Base-by-base conservation (phyloP, 2,329 filamentous ascomycete genomes). In the Fusarium nygamai region DNA sequence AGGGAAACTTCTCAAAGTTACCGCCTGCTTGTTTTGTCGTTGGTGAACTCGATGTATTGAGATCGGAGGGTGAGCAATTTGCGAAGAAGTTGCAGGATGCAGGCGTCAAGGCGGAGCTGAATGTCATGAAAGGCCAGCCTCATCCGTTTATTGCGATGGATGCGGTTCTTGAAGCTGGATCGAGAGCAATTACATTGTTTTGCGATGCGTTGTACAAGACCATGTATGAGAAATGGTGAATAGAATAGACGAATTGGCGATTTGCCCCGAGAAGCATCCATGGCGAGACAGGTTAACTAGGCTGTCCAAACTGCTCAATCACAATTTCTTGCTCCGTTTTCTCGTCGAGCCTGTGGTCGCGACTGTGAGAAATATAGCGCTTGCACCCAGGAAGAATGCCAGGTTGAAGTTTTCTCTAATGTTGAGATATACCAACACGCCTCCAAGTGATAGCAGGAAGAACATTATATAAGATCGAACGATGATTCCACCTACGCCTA, bases 141-240 rank as follows among this genome's bases (percentile, higher is more conserved):
- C 67, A 70, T n/a, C 66, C 66, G 0, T 70, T 70, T 0, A 70
- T 70, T n/a, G 66, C 67, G 6, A 70, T 70, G 66, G 66, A 65
- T 36, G 66, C 66, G 1, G 67, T 65, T 3, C 33, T 70, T 2
- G 60, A 70, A 16, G 66, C 66, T 34, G 67, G 67, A 1, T 60
- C 67, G 4, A 60, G 27, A 27, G 66, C 66, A 1, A 70, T 70
- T 2, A 41, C 60, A 0, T 8, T 70, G 3, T 70, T 70, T 17
- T 70, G 66, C 1, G 51, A 70, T 10, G 47, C 66, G 33, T 17
- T 70, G 12, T 60, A 70, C 2, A 60, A 31, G 14, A 36, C 60
- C 2, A 53, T 70, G 66, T 70, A 70, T 16, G 33, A 69, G 39
- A 46, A 22, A 2, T 65, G 48, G 41, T 66, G 33, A 50, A 1